These are phyloP conservation scores for Suillus ampliporus DNA, from an alignment of 768 basidiomycete genomes.

Conservation along the genomic window DNA sequence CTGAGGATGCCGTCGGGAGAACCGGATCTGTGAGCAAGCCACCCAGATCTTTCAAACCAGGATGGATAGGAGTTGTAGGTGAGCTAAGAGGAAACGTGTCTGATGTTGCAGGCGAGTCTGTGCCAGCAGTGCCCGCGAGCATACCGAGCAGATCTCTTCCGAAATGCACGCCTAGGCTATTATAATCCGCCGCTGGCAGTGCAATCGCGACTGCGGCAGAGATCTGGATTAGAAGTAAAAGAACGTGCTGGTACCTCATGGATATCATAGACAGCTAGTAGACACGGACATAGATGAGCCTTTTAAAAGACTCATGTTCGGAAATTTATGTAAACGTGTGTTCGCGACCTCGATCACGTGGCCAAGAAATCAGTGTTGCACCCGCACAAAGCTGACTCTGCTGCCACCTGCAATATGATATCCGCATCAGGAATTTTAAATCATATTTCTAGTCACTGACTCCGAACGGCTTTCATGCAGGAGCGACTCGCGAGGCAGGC, in stretches of 20 bases:
- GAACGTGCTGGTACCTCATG: constrained; percentile 8
- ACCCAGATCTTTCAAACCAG: constrained; percentile 4
- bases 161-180: neutral
- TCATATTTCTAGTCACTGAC: neutral
- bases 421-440: neutral
- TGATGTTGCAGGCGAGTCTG: neutral
- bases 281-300: neutral
- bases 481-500: constrained; percentile 4
- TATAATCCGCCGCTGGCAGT: constrained; percentile 5
- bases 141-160: constrained; percentile 24
- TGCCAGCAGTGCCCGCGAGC: constrained; percentile 11
- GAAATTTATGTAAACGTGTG: constrained; percentile 6
- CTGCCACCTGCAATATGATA: neutral
- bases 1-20: neutral
- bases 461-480: neutral
- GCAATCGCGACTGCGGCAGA: constrained; percentile 11
- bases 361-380: constrained; percentile 4
- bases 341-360: constrained; percentile 10
- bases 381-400: too few relatives aligned
- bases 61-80: constrained; percentile 1
- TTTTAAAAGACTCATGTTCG: neutral
- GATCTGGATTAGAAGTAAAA: constrained; percentile 7
- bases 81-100: neutral
- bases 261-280: neutral
- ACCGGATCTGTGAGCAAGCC: neutral